These are phyloP conservation scores for Pleurotus ostreatus DNA, from an alignment of 768 basidiomycete species.

Conservation along the genomic window DNA sequence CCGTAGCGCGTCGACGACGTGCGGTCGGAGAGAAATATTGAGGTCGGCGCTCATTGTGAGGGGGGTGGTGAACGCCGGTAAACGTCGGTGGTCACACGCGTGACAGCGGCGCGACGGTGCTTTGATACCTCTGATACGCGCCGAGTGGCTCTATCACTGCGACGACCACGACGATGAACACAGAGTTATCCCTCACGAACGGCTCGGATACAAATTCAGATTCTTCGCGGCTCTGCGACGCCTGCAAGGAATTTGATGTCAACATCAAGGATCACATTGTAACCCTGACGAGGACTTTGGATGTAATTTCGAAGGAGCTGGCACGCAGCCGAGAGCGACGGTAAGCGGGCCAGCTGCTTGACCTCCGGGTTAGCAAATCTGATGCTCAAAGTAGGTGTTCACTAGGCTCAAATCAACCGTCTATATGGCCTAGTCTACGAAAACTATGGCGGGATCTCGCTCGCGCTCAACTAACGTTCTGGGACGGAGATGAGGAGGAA, in stretches of 20 bases:
- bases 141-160: too few relatives aligned
- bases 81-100: not conserved
- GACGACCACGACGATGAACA: not conserved
- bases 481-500: constrained; percentile 45
- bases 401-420: constrained; percentile 31
- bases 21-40: constrained; percentile 66
- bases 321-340: constrained; percentile 39
- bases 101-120: not conserved
- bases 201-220: constrained; percentile 13
- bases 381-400: constrained; percentile 20
- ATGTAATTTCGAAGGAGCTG: constrained; percentile 47
- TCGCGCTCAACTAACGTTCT: constrained; percentile 47
- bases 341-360: constrained; percentile 20
- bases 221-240: constrained; percentile 33
- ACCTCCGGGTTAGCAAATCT: not conserved
- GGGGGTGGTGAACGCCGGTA: not conserved
- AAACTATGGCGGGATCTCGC: constrained; percentile 53
- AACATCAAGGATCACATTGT: constrained; percentile 26
- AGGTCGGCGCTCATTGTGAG: constrained; percentile 26
- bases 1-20: constrained; percentile 47
- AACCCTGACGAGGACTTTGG: constrained; percentile 36
- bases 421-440: constrained; percentile 52
- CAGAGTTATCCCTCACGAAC: not conserved
- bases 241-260: constrained; percentile 40
- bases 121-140: too few relatives aligned